Base-by-base conservation (phyloP, 495 filamentous ascomycete species). In the Pyrenula massariospora region DNA sequence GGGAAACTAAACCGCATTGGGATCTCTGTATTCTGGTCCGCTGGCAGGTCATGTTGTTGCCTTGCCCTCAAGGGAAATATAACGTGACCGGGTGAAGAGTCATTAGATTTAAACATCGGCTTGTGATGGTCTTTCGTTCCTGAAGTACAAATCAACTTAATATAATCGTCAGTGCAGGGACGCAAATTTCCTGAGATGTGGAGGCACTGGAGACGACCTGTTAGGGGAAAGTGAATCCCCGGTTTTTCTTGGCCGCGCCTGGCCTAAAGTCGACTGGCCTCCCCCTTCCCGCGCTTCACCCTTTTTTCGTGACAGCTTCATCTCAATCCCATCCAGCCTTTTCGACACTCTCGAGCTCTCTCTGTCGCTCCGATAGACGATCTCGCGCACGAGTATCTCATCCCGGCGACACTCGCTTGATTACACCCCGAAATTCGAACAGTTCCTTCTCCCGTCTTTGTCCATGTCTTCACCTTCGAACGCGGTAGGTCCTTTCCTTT, bases 401-500 rank as follows among this genome's bases (percentile, higher is more conserved):
- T 42, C 31, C 15, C 31, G 31, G 31, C 15, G 31, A 8, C 31
- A 42, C 31, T 42, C 31, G 5, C 15, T 42, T 42, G 31, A 42
- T 8, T 53, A 56, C 56, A 57, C 60, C 60, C 56, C 59, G 56
- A 57, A 52, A 15, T 8, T 42, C 31, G 8, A 5, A 42, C 31
- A 42, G 31, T 42, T 42, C n/a, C n/a, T 42, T 42, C 8, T 15
- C 31, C 31, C 59, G 49, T 56, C 59, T 57, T 56, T 64, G 56
- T 59, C 68, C 67, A 83, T 83, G 81, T 83, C 80, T 69, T 81
- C 80, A 59, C 76, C 77, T 59, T 68, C 80, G 62, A 82, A 74
- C 71, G 79, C 80, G 71, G 80, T 83, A 81, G 69, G 79, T 76
- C 53, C 55, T 50, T 51, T 56, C 20, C 5, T 5, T 5, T 5